Percentiles rank a stretch among this genome's conserved stretches.
These are phyloP conservation scores for Termitomyces sp. DNA, from an alignment of 768 basidiomycete genomes.

Conservation along the genomic window DNA sequence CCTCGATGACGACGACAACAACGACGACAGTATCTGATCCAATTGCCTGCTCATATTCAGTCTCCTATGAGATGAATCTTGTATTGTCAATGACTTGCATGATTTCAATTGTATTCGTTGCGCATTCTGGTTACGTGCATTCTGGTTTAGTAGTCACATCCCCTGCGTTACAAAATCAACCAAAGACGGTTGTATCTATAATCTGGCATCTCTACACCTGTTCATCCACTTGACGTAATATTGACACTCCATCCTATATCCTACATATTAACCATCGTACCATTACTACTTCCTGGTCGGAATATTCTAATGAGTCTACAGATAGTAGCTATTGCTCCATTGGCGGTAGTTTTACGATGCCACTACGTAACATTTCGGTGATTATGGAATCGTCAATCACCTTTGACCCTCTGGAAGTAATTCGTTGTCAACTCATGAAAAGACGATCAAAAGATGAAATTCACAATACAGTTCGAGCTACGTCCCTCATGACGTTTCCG, in stretches of 20 bases:
- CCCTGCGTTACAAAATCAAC: not conserved
- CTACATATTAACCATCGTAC: not conserved
- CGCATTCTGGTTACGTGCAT: not conserved
- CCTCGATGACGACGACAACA: not conserved
- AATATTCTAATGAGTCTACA: not conserved
- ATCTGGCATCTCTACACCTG: not conserved
- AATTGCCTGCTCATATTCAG: not conserved
- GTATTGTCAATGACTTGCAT: not conserved
- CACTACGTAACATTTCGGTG: conserved; percentile 49
- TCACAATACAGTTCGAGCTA: conserved; percentile 56
- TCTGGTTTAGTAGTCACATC: not conserved
- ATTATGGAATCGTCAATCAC: conserved; percentile 41
- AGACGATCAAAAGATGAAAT: conserved; percentile 20
- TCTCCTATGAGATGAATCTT: not conserved
- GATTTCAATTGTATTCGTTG: not conserved
- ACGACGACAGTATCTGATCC: not conserved
- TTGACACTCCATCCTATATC: not conserved
- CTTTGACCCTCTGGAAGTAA: conserved; percentile 36
- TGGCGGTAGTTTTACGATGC: conserved; percentile 46
- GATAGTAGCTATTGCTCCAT: conserved; percentile 24
- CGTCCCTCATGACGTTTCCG: conserved; percentile 67
- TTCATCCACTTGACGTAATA: not conserved
- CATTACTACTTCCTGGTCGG: not conserved
- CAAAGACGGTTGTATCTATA: not conserved
- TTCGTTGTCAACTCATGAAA: not conserved